A percentile compares a stretch with the other conserved stretches of the same genome.
Evolutionary conservation across 495 filamentous ascomycete species (phyloP).

Genomic region (Lindgomyces ingoldianus): DNA sequence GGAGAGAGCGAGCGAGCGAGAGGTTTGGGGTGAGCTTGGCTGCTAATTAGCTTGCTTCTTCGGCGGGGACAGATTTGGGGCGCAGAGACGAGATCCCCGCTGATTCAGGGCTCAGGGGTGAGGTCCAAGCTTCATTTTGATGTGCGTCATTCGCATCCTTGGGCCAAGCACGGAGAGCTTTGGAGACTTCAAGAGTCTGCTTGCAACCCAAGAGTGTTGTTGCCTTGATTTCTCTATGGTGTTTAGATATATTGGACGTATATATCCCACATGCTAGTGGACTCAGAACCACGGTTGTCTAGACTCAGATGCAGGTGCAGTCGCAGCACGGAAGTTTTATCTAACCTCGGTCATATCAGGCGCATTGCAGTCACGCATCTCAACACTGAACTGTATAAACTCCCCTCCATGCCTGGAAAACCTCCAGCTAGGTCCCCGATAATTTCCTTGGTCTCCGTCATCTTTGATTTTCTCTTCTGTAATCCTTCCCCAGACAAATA

Average conservation of each 20-base stretch:
- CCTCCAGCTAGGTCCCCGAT: too few species aligned
- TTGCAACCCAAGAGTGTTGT: background rate
- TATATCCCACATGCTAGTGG: too few species aligned
- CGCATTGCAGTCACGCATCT: background rate
- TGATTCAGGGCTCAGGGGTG: background rate
- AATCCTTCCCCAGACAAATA: too few species aligned
- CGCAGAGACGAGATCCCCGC: background rate
- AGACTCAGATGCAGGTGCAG: background rate
- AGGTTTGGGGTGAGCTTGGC: background rate
- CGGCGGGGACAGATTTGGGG: conserved; percentile 21
- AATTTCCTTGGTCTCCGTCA: too few species aligned
- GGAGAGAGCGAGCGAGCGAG: background rate
- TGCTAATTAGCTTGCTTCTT: background rate
- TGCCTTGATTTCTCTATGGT: background rate
- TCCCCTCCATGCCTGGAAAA: background rate
- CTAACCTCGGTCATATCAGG: background rate
- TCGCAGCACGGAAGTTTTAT: background rate
- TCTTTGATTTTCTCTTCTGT: too few species aligned
- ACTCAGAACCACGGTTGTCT: too few species aligned
- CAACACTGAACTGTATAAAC: background rate
- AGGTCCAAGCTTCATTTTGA: background rate
- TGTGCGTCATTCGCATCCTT: background rate
- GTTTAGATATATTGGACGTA: background rate
- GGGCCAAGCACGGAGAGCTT: background rate
- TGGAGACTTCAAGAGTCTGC: background rate